Percentiles rank a stretch among this genome's conserved stretches.
phyloP scores from a whole-genome alignment of 148 eudicot genomes.

The Camellia japonica region DNA sequence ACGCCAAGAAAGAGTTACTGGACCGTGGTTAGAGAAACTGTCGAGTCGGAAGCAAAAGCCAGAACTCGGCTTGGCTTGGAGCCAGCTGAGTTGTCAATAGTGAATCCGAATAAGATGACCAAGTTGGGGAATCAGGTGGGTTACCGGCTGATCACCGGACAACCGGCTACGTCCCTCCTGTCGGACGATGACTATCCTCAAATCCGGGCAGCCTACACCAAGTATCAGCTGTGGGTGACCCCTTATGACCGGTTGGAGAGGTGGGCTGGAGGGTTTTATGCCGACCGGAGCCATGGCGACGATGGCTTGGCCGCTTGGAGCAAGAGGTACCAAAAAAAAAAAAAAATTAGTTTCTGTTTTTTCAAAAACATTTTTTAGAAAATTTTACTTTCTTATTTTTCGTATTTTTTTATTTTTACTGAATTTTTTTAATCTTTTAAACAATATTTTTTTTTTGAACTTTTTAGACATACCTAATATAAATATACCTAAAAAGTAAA shows the following conservation, averaged over 20 bases:
- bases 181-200: constrained; percentile 70
- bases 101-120: constrained; percentile 59
- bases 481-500: too few relatives aligned
- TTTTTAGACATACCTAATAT: too few relatives aligned
- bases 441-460: too few relatives aligned
- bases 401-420: too few relatives aligned
- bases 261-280: constrained; percentile 90
- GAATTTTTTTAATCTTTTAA: too few relatives aligned
- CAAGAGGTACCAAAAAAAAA: constrained; percentile 35
- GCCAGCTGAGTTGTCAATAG: constrained; percentile 42
- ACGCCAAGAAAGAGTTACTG: constrained; percentile 77
- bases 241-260: constrained; percentile 60
- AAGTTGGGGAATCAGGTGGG: constrained; percentile 66
- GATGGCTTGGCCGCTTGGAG: constrained; percentile 75
- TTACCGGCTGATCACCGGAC: constrained; percentile 60
- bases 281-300: constrained; percentile 78
- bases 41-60: constrained; percentile 48
- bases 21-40: constrained; percentile 45
- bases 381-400: too few relatives aligned
- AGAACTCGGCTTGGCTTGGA: constrained; percentile 38
- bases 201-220: constrained; percentile 59
- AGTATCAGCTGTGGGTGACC: constrained; percentile 80
- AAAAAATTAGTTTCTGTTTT: too few relatives aligned
- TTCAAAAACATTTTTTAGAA: too few relatives aligned
- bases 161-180: constrained; percentile 44